Evolutionary conservation across 2,329 filamentous ascomycete species (phyloP).

Genomic region (Eutypella sp.): DNA sequence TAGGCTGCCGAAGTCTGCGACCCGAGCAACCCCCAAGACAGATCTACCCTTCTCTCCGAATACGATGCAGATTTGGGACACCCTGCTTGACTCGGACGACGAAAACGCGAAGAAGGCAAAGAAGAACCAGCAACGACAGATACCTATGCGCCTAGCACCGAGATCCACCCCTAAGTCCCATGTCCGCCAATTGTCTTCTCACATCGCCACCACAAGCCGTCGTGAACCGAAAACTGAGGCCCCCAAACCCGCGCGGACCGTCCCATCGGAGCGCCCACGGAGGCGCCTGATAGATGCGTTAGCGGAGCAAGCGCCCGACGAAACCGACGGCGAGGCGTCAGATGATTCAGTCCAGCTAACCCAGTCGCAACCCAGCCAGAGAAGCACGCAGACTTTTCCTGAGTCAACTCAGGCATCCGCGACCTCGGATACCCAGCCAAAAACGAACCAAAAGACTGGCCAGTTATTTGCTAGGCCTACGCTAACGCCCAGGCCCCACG

Average conservation of each 20-base stretch:
- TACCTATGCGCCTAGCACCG: constrained; percentile 24
- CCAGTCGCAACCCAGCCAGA: constrained; percentile 15
- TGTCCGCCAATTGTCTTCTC: constrained; percentile 4
- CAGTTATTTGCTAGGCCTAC: constrained; percentile 24
- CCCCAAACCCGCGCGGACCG: constrained; percentile 4
- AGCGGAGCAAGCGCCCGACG: constrained; percentile 21
- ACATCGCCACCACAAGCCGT: not conserved
- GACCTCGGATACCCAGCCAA: constrained; percentile 19
- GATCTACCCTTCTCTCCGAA: constrained; percentile 8
- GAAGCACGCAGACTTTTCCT: constrained; percentile 13
- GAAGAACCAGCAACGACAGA: constrained; percentile 15
- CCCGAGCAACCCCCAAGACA: constrained; percentile 1
- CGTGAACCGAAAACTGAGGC: constrained; percentile 6
- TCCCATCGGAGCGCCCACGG: constrained; percentile 16
- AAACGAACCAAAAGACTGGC: constrained; percentile 12
- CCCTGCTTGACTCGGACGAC: constrained; percentile 3
- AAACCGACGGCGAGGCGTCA: constrained; percentile 9
- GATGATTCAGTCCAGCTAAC: constrained; percentile 14
- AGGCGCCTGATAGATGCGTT: constrained; percentile 26
- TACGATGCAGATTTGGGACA: constrained; percentile 10
- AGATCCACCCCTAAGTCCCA: constrained; percentile 9
- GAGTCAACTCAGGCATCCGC: constrained; percentile 16
- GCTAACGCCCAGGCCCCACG: constrained; percentile 15
- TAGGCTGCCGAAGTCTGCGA: constrained; percentile 1
- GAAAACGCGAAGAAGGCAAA: constrained; percentile 5